Percentiles rank a stretch among this genome's conserved stretches.
phyloP scores from a whole-genome alignment of 192 early-diverging fungal species.

The Pilobolus umbonatus region DNA sequence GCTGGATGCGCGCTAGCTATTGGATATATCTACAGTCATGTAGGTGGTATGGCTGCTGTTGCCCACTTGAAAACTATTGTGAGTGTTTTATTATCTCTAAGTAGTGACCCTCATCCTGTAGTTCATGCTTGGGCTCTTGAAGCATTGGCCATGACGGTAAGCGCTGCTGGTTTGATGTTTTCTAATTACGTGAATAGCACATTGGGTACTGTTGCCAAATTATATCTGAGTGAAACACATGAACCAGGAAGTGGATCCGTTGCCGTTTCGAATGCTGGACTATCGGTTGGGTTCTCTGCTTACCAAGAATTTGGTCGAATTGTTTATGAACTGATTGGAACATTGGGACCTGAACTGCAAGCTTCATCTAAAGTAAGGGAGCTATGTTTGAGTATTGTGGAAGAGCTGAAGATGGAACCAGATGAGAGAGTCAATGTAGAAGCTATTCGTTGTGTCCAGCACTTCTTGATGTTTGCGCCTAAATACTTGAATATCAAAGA shows the following conservation, averaged over 20 bases:
- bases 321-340: conserved; percentile 84
- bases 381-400: conserved; percentile 72
- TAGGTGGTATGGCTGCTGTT: conserved; percentile 84
- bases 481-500: conserved; percentile 60
- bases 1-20: conserved; percentile 89
- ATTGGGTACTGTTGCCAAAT: conserved; percentile 78
- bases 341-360: conserved; percentile 89
- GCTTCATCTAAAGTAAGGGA: conserved; percentile 67
- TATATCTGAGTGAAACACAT: conserved; percentile 86
- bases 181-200: conserved; percentile 86
- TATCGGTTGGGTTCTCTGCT: conserved; percentile 55
- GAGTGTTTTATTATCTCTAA: conserved; percentile 85
- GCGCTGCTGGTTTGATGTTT: conserved; percentile 90
- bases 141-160: conserved; percentile 77
- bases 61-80: conserved; percentile 83
- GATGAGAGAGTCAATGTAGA: conserved; percentile 75
- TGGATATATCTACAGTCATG: conserved; percentile 82
- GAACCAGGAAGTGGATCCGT: conserved; percentile 63
- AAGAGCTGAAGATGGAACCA: conserved; percentile 72
- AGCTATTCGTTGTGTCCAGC: conserved; percentile 81
- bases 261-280: conserved; percentile 56
- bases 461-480: conserved; percentile 87
- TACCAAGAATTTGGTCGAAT: conserved; percentile 77
- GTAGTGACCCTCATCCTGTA: conserved; percentile 86
- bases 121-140: conserved; percentile 93